These are phyloP conservation scores for Aphanoascus verrucosus DNA, from an alignment of 2,329 filamentous ascomycete species.

Conservation along the genomic window DNA sequence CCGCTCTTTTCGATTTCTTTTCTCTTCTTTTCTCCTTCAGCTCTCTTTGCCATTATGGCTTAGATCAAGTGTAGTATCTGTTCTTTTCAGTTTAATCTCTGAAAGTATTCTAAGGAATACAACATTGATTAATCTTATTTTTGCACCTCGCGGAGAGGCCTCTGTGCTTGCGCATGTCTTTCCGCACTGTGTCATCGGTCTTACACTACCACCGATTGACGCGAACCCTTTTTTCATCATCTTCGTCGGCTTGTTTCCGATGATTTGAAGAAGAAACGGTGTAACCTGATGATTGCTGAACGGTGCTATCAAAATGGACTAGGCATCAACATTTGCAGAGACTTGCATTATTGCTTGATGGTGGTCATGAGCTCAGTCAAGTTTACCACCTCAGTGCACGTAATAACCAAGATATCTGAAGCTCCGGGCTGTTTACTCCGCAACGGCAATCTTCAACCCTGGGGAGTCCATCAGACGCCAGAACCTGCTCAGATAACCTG, in stretches of 20 bases:
- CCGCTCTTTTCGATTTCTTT: conserved; percentile 21
- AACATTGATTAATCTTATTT: conserved; percentile 77
- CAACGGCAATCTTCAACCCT: too few species aligned
- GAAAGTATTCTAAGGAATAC: conserved; percentile 63
- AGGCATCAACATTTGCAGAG: too few species aligned
- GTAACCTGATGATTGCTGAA: too few species aligned
- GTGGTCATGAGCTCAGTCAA: too few species aligned
- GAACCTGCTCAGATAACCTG: too few species aligned
- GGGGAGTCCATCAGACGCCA: too few species aligned
- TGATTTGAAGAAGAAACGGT: conserved; percentile 46
- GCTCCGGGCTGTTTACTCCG: too few species aligned
- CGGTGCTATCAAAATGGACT: too few species aligned
- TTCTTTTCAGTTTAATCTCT: conserved; percentile 98
- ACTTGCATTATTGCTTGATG: too few species aligned
- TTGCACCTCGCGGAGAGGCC: conserved; percentile 47
- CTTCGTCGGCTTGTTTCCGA: conserved; percentile 38
- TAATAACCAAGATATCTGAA: too few species aligned
- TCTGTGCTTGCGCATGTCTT: conserved; percentile 63
- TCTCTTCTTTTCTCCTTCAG: conserved; percentile 38
- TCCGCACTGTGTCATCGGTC: conserved; percentile 61
- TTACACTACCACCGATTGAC: conserved; percentile 64
- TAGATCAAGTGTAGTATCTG: conserved; percentile 95
- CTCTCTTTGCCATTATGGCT: conserved; percentile 50
- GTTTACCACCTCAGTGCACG: too few species aligned
- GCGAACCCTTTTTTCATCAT: conserved; percentile 56